phyloP scores from a whole-genome alignment of 306 rosid genomes.

The Macrotyloma uniflorum region DNA sequence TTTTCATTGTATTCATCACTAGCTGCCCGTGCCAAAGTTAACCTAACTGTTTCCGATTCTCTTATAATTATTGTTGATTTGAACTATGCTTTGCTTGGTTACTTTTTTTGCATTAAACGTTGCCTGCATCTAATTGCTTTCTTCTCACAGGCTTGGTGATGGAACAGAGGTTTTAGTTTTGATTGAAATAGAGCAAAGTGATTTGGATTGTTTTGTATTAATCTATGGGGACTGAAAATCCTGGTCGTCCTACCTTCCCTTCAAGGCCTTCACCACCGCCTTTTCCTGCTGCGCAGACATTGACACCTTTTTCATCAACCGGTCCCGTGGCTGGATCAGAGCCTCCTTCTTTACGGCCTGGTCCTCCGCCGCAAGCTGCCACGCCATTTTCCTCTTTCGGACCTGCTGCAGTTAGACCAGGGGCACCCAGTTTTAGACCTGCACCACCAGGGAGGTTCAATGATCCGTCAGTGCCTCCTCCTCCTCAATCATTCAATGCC shows the following conservation, averaged over 20 bases:
- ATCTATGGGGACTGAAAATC: conserved; percentile 87
- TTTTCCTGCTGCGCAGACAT: conserved; percentile 59
- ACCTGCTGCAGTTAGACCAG: conserved; percentile 53
- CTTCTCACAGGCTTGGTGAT: conserved; percentile 53
- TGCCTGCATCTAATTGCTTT: neutral
- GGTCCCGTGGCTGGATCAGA: conserved; percentile 78
- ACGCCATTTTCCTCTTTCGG: conserved; percentile 55
- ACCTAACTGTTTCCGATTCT: neutral
- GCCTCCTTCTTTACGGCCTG: conserved; percentile 55
- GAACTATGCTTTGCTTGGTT: conserved; percentile 26
- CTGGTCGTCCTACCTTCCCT: conserved; percentile 70
- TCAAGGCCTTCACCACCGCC: conserved; percentile 67
- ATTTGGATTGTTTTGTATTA: conserved; percentile 40
- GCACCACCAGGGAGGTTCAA: conserved; percentile 61
- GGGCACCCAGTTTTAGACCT: conserved; percentile 65
- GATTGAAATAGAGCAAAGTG: conserved; percentile 31
- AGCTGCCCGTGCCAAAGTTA: conserved; percentile 6
- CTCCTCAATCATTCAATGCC: conserved; percentile 56
- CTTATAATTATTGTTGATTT: neutral
- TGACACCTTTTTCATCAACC: conserved; percentile 72
- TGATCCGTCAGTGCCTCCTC: conserved; percentile 83
- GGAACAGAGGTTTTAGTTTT: conserved; percentile 41
- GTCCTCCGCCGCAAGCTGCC: conserved; percentile 54
- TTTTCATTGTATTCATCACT: neutral
- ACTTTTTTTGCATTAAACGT: conserved; percentile 6